Base-by-base conservation (phyloP, 192 early-diverging fungal genomes). In the Gamsiella multidivaricata region DNA sequence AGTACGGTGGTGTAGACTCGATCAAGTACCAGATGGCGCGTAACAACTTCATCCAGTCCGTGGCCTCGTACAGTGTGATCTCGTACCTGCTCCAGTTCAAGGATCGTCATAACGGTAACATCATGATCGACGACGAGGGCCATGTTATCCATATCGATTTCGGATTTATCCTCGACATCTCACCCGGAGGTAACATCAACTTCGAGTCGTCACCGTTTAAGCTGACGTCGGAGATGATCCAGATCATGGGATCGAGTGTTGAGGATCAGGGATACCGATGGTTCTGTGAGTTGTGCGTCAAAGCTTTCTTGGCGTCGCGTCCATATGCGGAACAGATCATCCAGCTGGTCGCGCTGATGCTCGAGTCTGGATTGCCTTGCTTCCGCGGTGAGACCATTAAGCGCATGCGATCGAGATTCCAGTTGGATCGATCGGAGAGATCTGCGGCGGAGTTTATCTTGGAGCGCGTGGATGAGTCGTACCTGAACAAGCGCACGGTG, bases 141-240 rank as follows among this genome's bases (percentile, higher is more conserved):
- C 96, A 99, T 78, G 90, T 98, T 22, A 85, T 99, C 75, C 98
- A 99, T 81, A 98, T 99, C 65, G 97, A 99, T 80, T 99, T 99
- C 71, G 98, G 98, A 7, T 99, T 98, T 78, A 97, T 99, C 64
- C 86, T 99, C 51, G 95, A 96, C 62, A 98, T 99, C 78, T 93
- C 96, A n/a, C 97, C 97, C 1, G 98, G 98, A 69, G 98, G 98
- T 5, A 70, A 70, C 58, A 93, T 94, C 52, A 95, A 88, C n/a
- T 94, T 99, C 69, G 98, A 99, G 81, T 93, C 88, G 14, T 92
- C 95, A 6, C 98, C 98, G 2, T 99, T 98, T 89, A 99, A 99
- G 80, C 83, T 99, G 56, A 99, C 98, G 0, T 88, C 94, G 31
- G 98, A 99, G 84, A 97, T 98, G 90, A 89, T 99, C 41, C 86